phyloP scores from a whole-genome alignment of 768 basidiomycete species.

The Boletus reticulatus region DNA sequence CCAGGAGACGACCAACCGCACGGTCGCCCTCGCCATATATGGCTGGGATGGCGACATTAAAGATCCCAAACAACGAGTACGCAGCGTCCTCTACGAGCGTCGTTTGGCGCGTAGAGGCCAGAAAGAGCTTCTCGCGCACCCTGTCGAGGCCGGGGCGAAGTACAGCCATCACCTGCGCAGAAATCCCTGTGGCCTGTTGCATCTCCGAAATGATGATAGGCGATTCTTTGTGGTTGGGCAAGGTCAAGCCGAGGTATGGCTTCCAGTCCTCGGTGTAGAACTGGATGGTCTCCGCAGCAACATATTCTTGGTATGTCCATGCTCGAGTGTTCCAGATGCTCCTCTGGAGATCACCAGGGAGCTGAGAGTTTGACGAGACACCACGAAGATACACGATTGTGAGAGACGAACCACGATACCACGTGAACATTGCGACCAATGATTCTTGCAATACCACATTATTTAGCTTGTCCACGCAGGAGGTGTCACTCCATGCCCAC shows the following conservation, averaged over 20 bases:
- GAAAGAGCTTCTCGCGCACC: too few species aligned
- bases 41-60: not conserved
- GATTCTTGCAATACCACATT: not conserved
- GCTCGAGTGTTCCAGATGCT: conserved; percentile 6
- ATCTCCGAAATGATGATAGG: not conserved
- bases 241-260: too few species aligned
- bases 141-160: not conserved
- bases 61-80: not conserved
- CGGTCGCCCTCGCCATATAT: not conserved
- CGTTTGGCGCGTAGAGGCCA: not conserved
- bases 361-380: not conserved
- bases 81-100: conserved; percentile 1
- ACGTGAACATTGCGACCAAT: conserved; percentile 6
- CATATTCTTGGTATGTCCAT: not conserved
- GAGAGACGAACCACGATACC: not conserved
- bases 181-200: not conserved
- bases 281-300: too few species aligned
- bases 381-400: not conserved
- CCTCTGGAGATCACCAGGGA: not conserved
- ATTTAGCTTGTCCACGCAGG: conserved; percentile 2
- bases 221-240: too few species aligned
- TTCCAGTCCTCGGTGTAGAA: too few species aligned
- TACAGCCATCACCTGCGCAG: not conserved
- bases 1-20: not conserved
- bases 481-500: not conserved